phyloP scores from a whole-genome alignment of 768 basidiomycete genomes.

The Sutorius australiensis region DNA sequence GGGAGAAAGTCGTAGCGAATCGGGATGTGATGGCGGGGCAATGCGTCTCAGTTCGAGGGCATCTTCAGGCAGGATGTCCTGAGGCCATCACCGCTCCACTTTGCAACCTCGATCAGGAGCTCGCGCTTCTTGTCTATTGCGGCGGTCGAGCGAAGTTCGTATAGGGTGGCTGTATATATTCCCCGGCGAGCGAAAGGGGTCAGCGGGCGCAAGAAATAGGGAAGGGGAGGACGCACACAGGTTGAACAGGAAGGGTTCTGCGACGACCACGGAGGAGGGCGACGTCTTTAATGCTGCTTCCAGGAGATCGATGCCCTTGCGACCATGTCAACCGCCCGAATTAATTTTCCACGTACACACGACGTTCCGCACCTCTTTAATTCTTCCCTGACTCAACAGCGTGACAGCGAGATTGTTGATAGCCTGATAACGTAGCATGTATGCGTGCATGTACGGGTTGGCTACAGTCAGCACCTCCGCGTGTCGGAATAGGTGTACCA shows the following conservation, averaged over 20 bases:
- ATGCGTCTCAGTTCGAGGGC: constrained; percentile 47
- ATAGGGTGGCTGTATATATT: constrained; percentile 57
- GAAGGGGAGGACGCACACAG: constrained; percentile 50
- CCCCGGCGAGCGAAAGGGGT: not conserved
- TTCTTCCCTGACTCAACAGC: constrained; percentile 62
- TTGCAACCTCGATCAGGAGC: constrained; percentile 70
- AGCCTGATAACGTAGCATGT: constrained; percentile 39
- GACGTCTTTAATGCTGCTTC: constrained; percentile 60
- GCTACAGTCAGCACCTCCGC: not conserved
- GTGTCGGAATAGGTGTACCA: too few relatives aligned
- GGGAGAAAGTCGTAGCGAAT: too few relatives aligned
- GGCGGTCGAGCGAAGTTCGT: constrained; percentile 72
- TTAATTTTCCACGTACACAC: not conserved
- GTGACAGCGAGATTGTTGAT: constrained; percentile 76
- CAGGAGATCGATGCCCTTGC: constrained; percentile 65
- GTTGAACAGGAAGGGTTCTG: constrained; percentile 84
- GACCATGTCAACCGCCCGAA: not conserved
- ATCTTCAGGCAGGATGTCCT: constrained; percentile 75
- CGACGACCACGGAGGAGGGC: constrained; percentile 67
- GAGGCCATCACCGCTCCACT: constrained; percentile 85
- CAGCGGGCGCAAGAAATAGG: not conserved
- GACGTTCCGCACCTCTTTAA: constrained; percentile 54
- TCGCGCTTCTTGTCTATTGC: constrained; percentile 75
- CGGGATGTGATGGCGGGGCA: too few relatives aligned
- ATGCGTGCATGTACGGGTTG: not conserved